Evolutionary conservation across 306 rosid species (phyloP), one percentile per base, ranked within the genome.

Genomic region (Cucurbita argyrosperma): DNA sequence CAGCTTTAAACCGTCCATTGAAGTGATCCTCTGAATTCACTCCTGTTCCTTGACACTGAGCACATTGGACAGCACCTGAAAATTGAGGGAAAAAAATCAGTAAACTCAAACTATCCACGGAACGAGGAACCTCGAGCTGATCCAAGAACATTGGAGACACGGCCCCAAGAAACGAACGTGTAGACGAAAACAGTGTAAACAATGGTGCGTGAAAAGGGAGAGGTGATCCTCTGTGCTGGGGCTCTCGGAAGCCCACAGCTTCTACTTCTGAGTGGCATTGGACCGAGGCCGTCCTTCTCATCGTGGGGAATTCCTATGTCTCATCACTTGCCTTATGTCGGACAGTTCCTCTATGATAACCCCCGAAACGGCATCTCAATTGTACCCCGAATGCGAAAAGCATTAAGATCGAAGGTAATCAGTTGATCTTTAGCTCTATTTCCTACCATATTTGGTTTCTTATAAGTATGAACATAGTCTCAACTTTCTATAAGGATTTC

Each of bases 1-100:
- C 99, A 1, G 96, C 99, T 83, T 95, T 95, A 60, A 84, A 91
- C 77, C 74, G 96, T 55, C 99, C 99, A 46, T 91, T 89, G 89
- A 87, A 95, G 86, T 91, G 99, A 86, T 95, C 99, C 35, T 68
- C 89, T 46, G 90, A 82, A 78, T 95, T 95, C 42, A 95, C 92
- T 75, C 99, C 99, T 35, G 76, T 47, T 47, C 99, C 97, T 82
- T 91, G 11, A 82, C 99, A 95, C 74, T 95, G 99, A 72, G 79
- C 7, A 66, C 99, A 91, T 39, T 0, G 3, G 49, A 64, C 74
- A 11, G 96, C 96, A 83, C 99, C 99, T 95, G 79, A 47, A 21
- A 78, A 65, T 74, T 65, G 73, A 54, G 19, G 46, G 30, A 68
- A 21, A 12, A 19, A 7, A 5, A 38, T n/a, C 35, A 5, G 35